phyloP scores from a whole-genome alignment of 257 asterid genomes.

The Henckelia pumila region DNA sequence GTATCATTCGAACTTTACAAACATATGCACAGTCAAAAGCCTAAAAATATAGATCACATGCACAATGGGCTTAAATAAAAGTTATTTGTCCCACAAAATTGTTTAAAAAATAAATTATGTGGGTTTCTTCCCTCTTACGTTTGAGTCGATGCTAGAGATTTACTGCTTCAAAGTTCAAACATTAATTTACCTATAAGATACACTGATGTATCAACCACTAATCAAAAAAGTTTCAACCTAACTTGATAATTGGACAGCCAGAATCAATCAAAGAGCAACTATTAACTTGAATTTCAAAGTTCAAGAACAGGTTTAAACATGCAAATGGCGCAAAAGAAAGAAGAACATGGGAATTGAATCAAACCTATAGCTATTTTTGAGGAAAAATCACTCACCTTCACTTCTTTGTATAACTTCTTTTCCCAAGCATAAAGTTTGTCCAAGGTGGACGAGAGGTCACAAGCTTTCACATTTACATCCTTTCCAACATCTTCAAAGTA shows the following conservation, averaged over 20 bases:
- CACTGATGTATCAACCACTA: background rate
- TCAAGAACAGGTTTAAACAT: background rate
- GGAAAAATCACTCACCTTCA: slow-evolving; percentile 53
- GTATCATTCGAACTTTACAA: background rate
- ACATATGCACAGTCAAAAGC: background rate
- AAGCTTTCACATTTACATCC: slow-evolving; percentile 44
- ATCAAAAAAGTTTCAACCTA: background rate
- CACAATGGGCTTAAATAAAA: background rate
- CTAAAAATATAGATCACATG: background rate
- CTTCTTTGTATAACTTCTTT: slow-evolving; percentile 89
- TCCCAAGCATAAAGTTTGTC: slow-evolving; percentile 89
- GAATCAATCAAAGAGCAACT: background rate
- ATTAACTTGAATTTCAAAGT: background rate
- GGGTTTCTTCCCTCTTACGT: background rate
- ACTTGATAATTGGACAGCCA: background rate
- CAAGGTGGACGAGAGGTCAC: slow-evolving; percentile 70
- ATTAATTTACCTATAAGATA: background rate
- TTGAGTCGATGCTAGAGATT: background rate
- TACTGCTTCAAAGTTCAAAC: background rate
- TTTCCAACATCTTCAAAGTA: slow-evolving; percentile 65
- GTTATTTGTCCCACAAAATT: background rate
- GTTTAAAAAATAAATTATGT: background rate
- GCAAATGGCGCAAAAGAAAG: background rate
- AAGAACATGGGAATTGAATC: background rate
- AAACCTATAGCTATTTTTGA: background rate